Evolutionary conservation across 495 filamentous ascomycete species (phyloP).

Genomic region (Monascus purpureus): DNA sequence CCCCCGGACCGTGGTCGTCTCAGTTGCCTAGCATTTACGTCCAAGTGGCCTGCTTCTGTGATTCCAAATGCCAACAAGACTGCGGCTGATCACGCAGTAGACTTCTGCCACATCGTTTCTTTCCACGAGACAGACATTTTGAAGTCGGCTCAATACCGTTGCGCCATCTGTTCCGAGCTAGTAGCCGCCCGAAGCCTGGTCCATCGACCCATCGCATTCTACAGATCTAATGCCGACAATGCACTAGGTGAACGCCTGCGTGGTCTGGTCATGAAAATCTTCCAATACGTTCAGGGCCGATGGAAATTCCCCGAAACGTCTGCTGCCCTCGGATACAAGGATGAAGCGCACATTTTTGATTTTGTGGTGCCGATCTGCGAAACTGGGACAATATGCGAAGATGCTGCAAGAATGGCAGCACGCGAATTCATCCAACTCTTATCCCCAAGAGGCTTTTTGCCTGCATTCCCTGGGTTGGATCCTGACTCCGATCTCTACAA

Average conservation of each 20-base stretch:
- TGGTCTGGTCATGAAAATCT: not conserved
- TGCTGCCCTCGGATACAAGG: not conserved
- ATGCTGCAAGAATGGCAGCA: not conserved
- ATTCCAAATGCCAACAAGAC: not conserved
- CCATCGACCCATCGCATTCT: constrained; percentile 1
- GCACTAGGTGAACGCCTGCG: not conserved
- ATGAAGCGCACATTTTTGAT: constrained; percentile 5
- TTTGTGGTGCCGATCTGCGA: constrained; percentile 3
- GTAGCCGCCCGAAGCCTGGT: constrained; percentile 1
- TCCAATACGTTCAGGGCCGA: not conserved
- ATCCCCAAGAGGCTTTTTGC: not conserved
- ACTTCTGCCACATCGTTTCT: constrained; percentile 2
- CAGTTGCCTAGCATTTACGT: constrained; percentile 1
- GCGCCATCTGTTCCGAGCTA: constrained; percentile 2
- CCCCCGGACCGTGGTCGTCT: not conserved
- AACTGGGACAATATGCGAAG: constrained; percentile 1
- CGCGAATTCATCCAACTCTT: constrained; percentile 1
- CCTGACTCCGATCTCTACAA: constrained; percentile 1
- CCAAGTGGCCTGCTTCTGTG: constrained; percentile 1
- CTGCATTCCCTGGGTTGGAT: not conserved
- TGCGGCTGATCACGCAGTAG: constrained; percentile 1
- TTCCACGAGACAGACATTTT: constrained; percentile 3
- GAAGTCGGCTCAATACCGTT: constrained; percentile 1
- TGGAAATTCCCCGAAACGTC: constrained; percentile 2
- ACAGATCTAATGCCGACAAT: not conserved